Evolutionary conservation across 108 stramenopile genomes (phyloP).

Genomic region (Cyclotella sp.): DNA sequence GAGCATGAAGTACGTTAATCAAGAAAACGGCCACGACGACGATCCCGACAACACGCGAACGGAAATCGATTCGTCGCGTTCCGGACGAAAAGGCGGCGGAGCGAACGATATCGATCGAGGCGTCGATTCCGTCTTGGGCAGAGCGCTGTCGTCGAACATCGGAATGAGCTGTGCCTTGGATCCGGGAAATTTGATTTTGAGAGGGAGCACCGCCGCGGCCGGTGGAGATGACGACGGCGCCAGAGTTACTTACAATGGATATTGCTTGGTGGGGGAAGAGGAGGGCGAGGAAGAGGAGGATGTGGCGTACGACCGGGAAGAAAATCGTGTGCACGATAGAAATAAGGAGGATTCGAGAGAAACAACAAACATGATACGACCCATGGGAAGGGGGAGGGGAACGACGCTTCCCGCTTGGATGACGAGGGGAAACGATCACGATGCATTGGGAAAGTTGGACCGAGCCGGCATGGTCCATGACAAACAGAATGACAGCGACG

Average conservation of each 20-base stretch:
- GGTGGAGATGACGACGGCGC: slow-evolving; percentile 5
- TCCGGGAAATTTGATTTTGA: slow-evolving; percentile 58
- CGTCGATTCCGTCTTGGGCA: slow-evolving; percentile 20
- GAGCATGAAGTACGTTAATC: slow-evolving; percentile 72
- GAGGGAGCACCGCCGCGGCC: slow-evolving; percentile 4
- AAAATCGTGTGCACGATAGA: too few species aligned
- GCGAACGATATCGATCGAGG: neutral
- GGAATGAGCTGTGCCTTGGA: slow-evolving; percentile 76
- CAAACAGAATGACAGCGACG: neutral
- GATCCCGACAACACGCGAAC: slow-evolving; percentile 37
- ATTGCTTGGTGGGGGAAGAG: slow-evolving; percentile 70
- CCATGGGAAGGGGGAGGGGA: slow-evolving; percentile 70
- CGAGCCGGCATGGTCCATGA: neutral
- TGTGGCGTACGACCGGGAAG: neutral
- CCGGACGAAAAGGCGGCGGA: neutral
- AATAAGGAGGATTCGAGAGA: neutral
- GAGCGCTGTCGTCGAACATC: slow-evolving; percentile 57
- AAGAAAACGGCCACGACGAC: slow-evolving; percentile 66
- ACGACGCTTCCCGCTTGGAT: slow-evolving; percentile 74
- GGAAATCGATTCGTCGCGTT: slow-evolving; percentile 32
- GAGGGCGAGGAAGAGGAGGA: slow-evolving; percentile 64
- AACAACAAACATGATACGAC: slow-evolving; percentile 20
- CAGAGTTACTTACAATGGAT: slow-evolving; percentile 55
- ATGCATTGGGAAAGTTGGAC: slow-evolving; percentile 24
- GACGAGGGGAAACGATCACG: slow-evolving; percentile 43